Evolutionary conservation across 257 asterid genomes (phyloP).

Genomic region (Anisodus tanguticus): DNA sequence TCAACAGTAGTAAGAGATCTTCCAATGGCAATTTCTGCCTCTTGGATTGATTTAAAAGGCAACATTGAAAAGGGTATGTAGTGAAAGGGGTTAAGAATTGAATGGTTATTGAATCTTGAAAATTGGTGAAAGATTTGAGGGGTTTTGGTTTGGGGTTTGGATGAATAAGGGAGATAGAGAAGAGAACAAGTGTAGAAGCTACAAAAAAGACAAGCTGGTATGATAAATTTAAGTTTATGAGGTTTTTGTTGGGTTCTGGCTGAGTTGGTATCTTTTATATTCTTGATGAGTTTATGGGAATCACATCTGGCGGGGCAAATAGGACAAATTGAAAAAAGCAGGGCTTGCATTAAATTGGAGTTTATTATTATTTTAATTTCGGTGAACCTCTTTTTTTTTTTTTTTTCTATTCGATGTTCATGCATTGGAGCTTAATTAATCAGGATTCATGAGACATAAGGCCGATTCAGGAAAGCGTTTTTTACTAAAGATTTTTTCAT

Average conservation of each 20-base stretch:
- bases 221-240: neutral
- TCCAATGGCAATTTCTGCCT: conserved; percentile 78
- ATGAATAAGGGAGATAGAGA: neutral
- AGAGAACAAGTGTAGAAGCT: neutral
- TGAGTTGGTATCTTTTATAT: neutral
- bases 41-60: conserved; percentile 76
- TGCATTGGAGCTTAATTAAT: too few relatives aligned
- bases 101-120: neutral
- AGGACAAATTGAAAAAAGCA: neutral
- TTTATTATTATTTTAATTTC: too few relatives aligned
- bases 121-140: neutral
- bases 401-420: too few relatives aligned
- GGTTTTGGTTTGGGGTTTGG: neutral
- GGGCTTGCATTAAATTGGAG: too few relatives aligned
- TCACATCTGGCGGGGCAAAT: conserved; percentile 20
- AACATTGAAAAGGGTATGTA: conserved; percentile 50
- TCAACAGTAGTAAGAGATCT: conserved; percentile 74
- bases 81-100: neutral
- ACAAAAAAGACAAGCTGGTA: neutral
- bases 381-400: too few relatives aligned
- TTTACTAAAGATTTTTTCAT: too few relatives aligned
- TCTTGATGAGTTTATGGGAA: neutral
- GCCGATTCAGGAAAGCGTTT: too few relatives aligned
- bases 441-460: too few relatives aligned
- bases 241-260: neutral